A percentile compares a stretch with the other conserved stretches of the same genome.
Evolutionary conservation across 306 rosid species (phyloP).

Genomic region (Alnus rubra): DNA sequence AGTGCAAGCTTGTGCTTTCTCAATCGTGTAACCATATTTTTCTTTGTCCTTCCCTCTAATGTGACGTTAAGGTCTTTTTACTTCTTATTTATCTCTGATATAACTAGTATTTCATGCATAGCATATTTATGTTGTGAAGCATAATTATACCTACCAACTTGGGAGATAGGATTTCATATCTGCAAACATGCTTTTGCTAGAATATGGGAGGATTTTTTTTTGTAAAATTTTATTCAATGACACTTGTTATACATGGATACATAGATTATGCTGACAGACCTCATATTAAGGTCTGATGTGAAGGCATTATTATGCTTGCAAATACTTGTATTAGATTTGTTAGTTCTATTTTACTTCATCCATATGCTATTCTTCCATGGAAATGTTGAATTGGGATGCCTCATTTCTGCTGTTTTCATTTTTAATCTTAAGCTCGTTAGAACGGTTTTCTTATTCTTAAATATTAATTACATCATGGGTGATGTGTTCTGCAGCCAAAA

Average conservation of each 20-base stretch:
- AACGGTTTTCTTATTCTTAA: slow-evolving; percentile 23
- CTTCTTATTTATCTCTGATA: background rate
- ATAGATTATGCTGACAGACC: background rate
- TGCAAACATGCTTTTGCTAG: background rate
- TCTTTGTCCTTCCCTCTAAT: background rate
- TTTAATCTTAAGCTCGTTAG: background rate
- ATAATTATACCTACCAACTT: background rate
- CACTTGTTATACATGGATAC: background rate
- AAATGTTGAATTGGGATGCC: slow-evolving; percentile 23
- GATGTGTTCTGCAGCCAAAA: slow-evolving; percentile 60
- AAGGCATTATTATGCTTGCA: slow-evolving; percentile 7
- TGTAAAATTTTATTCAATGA: background rate
- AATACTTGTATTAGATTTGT: slow-evolving; percentile 8
- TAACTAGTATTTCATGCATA: background rate
- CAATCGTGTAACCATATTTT: background rate
- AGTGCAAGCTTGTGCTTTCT: background rate
- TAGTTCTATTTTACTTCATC: background rate
- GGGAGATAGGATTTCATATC: background rate
- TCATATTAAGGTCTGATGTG: slow-evolving; percentile 15
- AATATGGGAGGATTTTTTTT: background rate
- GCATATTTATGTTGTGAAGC: background rate
- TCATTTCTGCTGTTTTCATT: background rate
- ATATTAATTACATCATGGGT: background rate
- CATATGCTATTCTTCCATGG: slow-evolving; percentile 14
- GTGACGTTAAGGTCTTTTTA: background rate